Evolutionary conservation across 192 early-diverging fungal species (phyloP).

Genomic region (Entomortierella parvispora): DNA sequence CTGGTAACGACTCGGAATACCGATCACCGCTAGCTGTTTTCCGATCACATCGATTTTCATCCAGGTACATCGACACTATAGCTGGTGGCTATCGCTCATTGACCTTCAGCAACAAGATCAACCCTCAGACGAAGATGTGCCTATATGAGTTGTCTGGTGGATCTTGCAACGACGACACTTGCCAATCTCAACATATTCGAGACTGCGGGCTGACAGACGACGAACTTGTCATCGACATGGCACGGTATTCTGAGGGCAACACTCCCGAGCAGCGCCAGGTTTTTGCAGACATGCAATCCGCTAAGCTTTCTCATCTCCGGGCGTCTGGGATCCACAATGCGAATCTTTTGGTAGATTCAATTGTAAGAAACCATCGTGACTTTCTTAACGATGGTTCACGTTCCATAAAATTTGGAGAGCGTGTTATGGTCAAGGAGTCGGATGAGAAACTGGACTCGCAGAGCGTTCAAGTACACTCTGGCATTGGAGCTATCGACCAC

Average conservation of each 20-base stretch:
- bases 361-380: slow-evolving; percentile 33
- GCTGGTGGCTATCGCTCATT: slow-evolving; percentile 24
- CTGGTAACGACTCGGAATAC: slow-evolving; percentile 7
- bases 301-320: slow-evolving; percentile 38
- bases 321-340: slow-evolving; percentile 41
- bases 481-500: neutral
- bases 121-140: slow-evolving; percentile 38
- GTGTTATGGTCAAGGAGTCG: neutral
- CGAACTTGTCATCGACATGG: slow-evolving; percentile 43
- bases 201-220: slow-evolving; percentile 35
- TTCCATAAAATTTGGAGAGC: slow-evolving; percentile 33
- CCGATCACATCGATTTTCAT: slow-evolving; percentile 36
- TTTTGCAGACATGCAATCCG: slow-evolving; percentile 34
- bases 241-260: slow-evolving; percentile 42
- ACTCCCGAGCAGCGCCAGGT: slow-evolving; percentile 8
- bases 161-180: slow-evolving; percentile 40
- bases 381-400: slow-evolving; percentile 16
- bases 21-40: slow-evolving; percentile 34
- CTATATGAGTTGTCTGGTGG: slow-evolving; percentile 44
- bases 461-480: neutral
- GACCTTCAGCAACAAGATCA: slow-evolving; percentile 46
- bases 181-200: slow-evolving; percentile 37
- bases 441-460: neutral
- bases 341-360: slow-evolving; percentile 30
- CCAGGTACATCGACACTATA: neutral